phyloP scores from a whole-genome alignment of 2,329 filamentous ascomycete species.

The Fusarium incarnatum region DNA sequence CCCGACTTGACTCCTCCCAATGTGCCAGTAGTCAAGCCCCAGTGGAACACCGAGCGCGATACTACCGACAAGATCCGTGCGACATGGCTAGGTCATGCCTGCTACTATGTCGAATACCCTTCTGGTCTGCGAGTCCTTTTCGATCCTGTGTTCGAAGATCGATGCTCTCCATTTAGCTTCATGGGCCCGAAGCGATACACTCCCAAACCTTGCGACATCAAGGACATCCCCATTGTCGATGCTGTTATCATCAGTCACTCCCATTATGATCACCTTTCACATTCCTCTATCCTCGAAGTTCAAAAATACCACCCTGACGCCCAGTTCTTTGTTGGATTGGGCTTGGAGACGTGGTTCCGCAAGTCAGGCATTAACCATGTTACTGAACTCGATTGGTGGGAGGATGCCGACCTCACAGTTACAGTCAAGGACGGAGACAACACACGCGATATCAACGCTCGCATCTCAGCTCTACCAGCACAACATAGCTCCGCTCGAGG shows the following conservation, averaged over 20 bases:
- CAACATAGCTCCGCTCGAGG: constrained; percentile 83
- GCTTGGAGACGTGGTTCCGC: constrained; percentile 85
- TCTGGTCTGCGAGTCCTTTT: constrained; percentile 88
- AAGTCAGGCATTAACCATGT: constrained; percentile 77
- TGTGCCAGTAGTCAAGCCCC: constrained; percentile 73
- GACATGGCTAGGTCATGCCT: constrained; percentile 96
- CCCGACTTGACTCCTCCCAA: constrained; percentile 75
- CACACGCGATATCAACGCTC: constrained; percentile 69
- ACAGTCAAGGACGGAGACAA: constrained; percentile 47
- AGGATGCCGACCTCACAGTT: constrained; percentile 79
- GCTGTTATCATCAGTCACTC: constrained; percentile 86
- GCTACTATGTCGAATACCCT: constrained; percentile 92
- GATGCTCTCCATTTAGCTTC: constrained; percentile 81
- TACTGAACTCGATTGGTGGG: constrained; percentile 97
- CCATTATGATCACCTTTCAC: constrained; percentile 92
- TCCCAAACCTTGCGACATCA: constrained; percentile 77
- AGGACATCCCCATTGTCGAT: constrained; percentile 81
- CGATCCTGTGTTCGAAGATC: constrained; percentile 91
- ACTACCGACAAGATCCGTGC: constrained; percentile 74
- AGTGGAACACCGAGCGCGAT: constrained; percentile 72
- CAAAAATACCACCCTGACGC: constrained; percentile 77
- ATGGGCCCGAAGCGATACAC: constrained; percentile 83
- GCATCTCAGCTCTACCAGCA: constrained; percentile 80
- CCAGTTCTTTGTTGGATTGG: constrained; percentile 89
- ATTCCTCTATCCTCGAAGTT: constrained; percentile 78